These are phyloP conservation scores for Fraxinus paxiana DNA, from an alignment of 305 asterid genomes.

Conservation along the genomic window DNA sequence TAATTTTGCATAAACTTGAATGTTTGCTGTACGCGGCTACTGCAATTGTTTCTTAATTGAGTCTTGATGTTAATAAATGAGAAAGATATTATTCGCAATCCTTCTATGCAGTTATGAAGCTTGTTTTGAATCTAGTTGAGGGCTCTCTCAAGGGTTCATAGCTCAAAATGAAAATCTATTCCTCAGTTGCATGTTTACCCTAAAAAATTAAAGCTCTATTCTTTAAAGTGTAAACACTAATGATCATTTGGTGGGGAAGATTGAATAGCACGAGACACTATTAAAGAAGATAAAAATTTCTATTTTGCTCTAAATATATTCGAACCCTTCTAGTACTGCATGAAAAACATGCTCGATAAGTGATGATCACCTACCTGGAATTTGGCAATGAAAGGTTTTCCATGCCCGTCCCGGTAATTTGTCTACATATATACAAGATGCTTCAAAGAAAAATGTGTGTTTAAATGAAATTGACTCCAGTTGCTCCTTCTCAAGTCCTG, in stretches of 20 bases:
- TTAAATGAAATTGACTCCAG: not conserved
- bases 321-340: not conserved
- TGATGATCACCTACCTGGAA: not conserved
- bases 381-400: not conserved
- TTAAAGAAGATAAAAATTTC: not conserved
- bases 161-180: not conserved
- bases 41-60: not conserved
- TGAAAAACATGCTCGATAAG: not conserved
- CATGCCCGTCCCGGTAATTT: not conserved
- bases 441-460: not conserved
- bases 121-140: not conserved
- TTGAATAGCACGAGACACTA: not conserved
- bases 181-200: not conserved
- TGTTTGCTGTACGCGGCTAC: not conserved
- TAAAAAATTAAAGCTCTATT: not conserved
- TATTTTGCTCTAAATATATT: not conserved
- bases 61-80: not conserved
- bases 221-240: not conserved
- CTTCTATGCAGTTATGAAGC: not conserved
- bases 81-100: not conserved
- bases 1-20: constrained; percentile 5
- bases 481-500: not conserved
- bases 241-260: not conserved
- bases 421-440: not conserved
- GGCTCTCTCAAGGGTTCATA: not conserved